A percentile compares a stretch with the other conserved stretches of the same genome.
phyloP scores from a whole-genome alignment of 352 stramenopile genomes.

The Globisporangium canariense region DNA sequence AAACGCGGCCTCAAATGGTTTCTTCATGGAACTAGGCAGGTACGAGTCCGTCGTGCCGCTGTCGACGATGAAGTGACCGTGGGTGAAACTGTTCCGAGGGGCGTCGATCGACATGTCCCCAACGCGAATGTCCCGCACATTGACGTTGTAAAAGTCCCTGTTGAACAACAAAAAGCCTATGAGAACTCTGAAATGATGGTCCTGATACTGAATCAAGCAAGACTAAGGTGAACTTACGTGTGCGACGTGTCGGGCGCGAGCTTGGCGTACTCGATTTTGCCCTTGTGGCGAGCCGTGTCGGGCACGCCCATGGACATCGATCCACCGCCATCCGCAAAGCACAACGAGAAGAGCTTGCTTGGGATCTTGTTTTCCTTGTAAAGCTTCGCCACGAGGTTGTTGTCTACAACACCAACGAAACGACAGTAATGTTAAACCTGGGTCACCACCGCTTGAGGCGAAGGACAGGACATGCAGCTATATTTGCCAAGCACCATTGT shows the following conservation, averaged over 20 bases:
- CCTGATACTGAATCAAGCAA: no score
- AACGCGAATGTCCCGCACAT: slow-evolving; percentile 67
- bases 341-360: slow-evolving; percentile 75
- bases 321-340: slow-evolving; percentile 66
- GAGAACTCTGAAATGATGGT: no score
- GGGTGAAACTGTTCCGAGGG: slow-evolving; percentile 29
- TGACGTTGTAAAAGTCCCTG: slow-evolving; percentile 65
- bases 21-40: slow-evolving; percentile 48
- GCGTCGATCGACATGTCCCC: slow-evolving; percentile 55
- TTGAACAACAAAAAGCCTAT: background rate
- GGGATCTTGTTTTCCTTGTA: slow-evolving; percentile 78
- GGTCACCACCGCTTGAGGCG: background rate
- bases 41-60: slow-evolving; percentile 86
- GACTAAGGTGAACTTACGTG: slow-evolving; percentile 14
- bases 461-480: no score
- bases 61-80: slow-evolving; percentile 77
- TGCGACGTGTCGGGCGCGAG: slow-evolving; percentile 28
- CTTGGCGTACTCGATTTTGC: slow-evolving; percentile 58
- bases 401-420: slow-evolving; percentile 21
- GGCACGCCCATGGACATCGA: slow-evolving; percentile 63
- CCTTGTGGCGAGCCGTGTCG: slow-evolving; percentile 44
- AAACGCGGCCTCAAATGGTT: slow-evolving; percentile 56
- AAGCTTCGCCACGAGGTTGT: slow-evolving; percentile 75
- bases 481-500: slow-evolving; percentile 33
- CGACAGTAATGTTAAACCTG: slow-evolving; percentile 1